Percentiles rank a stretch among this genome's conserved stretches.
phyloP scores from a whole-genome alignment of 1,139 yeast species.

The Candida pseudoviswanathii region DNA sequence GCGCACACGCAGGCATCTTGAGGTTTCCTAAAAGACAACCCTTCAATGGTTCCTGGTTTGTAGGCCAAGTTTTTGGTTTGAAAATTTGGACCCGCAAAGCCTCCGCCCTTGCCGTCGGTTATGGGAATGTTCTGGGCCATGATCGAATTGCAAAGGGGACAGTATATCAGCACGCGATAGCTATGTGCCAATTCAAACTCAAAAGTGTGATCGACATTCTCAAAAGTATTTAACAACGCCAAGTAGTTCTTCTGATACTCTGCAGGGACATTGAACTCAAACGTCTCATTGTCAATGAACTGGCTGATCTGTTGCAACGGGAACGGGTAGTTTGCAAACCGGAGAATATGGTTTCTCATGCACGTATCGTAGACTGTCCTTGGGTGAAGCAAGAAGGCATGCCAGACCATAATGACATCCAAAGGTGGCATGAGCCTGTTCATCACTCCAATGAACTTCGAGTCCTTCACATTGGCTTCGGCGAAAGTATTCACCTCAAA shows the following conservation, averaged over 20 bases:
- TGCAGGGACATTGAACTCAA: slow-evolving; percentile 20
- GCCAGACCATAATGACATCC: slow-evolving; percentile 47
- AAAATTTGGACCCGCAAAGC: slow-evolving; percentile 23
- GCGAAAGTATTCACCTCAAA: background rate
- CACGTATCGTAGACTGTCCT: slow-evolving; percentile 30
- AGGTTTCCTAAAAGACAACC: background rate
- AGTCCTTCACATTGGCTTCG: background rate
- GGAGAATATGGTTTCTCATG: slow-evolving; percentile 22
- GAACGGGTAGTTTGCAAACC: slow-evolving; percentile 26
- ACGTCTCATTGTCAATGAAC: slow-evolving; percentile 24
- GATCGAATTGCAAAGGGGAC: slow-evolving; percentile 22
- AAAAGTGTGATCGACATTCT: background rate
- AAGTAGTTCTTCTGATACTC: background rate
- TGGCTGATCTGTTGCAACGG: slow-evolving; percentile 26
- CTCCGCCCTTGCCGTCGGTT: slow-evolving; percentile 17
- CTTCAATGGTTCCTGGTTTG: background rate
- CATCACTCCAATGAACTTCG: background rate
- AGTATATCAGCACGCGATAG: slow-evolving; percentile 11
- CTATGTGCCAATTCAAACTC: background rate
- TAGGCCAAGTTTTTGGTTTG: background rate
- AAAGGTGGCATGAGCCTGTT: slow-evolving; percentile 26
- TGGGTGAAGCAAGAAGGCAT: slow-evolving; percentile 22
- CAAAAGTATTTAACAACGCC: background rate
- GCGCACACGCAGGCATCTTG: background rate
- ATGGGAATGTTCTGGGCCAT: slow-evolving; percentile 17